Conservation (phyloP, 805 yeast genomes). For the Candida berthetii region DNA sequence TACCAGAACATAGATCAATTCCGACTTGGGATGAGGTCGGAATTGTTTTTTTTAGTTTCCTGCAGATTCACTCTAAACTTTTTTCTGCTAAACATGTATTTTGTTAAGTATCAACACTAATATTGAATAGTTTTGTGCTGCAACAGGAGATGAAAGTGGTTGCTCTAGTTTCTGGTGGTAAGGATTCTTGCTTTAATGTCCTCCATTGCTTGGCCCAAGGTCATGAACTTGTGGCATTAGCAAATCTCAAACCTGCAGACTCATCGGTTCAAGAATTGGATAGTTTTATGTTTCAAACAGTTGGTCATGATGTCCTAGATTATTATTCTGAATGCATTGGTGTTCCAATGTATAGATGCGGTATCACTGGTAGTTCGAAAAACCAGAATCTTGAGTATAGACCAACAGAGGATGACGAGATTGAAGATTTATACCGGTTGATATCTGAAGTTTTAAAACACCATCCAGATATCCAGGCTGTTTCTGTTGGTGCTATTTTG, state of each 20-base stretch:
- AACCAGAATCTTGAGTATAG: conserved; percentile 66
- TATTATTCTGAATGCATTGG: conserved; percentile 65
- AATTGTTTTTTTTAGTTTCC: conserved; percentile 41
- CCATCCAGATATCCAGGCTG: conserved; percentile 76
- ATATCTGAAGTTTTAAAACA: conserved; percentile 37
- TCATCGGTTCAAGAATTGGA: conserved; percentile 64
- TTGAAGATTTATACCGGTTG: conserved; percentile 69
- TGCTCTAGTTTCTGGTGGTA: conserved; percentile 92
- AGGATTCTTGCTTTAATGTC: conserved; percentile 89
- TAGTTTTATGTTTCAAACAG: conserved; percentile 97
- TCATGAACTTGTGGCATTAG: conserved; percentile 81
- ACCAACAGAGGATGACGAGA: conserved; percentile 71
- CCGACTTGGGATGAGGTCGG: no score
- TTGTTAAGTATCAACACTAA: no score
- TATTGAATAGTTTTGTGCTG: neutral
- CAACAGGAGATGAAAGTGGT: conserved; percentile 68
- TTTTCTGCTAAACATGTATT: no score
- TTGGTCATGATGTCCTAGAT: conserved; percentile 77
- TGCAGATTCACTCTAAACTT: conserved; percentile 33
- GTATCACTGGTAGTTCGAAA: conserved; percentile 56
- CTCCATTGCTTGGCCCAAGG: conserved; percentile 81
- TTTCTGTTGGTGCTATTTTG: conserved; percentile 92
- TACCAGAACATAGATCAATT: no score
- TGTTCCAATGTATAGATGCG: conserved; percentile 71
- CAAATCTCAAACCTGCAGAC: conserved; percentile 67